Base-by-base conservation (phyloP, 345 rosid species). In the Microcos paniculata region DNA sequence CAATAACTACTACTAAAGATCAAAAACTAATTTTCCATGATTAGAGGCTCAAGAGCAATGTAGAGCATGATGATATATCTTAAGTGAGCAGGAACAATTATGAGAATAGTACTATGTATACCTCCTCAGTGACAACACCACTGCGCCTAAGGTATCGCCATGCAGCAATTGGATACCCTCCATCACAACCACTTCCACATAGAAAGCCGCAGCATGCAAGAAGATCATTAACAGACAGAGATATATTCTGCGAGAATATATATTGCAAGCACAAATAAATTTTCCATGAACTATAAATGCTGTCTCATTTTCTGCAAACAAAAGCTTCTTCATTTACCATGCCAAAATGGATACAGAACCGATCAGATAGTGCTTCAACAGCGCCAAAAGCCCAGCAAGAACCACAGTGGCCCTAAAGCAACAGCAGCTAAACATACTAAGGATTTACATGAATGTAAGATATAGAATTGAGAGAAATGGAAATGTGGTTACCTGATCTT, bases 311-410 rank as follows among this genome's bases (percentile, higher is more conserved):
- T 23, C 14, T 23, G 43, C 14, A 31, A 55, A 53, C 28, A 40
- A 30, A 68, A 62, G 30, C 48, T 77, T 55, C 31, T 3, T n/a
- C n/a, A 77, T 48, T 85, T 88, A 93, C 97, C 96, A 78, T 84
- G 86, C 85, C 88, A 72, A 87, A 90, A 62, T 91, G 89, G 85
- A 95, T 88, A 77, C 99, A 95, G 84, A 95, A 95, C 75, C 97
- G 96, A 87, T 95, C 99, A 40, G 99, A 95, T 16, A 95, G 81
- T 10, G 99, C 80, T 86, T 95, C 99, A 61, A 93, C 97, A 65
- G 99, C 98, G 78, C 91, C 99, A 87, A 93, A 93, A 51, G 98
- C 99, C 99, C 99, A 95, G 58, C 99, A 95, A 81, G 99, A 91
- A 80, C 99, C 99, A 79, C 99, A 95, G 77, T 95, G 99, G 73